These are phyloP conservation scores for Nakaseomyces uthaithaninus DNA, from an alignment of 1,139 yeast species.

Conservation along the genomic window DNA sequence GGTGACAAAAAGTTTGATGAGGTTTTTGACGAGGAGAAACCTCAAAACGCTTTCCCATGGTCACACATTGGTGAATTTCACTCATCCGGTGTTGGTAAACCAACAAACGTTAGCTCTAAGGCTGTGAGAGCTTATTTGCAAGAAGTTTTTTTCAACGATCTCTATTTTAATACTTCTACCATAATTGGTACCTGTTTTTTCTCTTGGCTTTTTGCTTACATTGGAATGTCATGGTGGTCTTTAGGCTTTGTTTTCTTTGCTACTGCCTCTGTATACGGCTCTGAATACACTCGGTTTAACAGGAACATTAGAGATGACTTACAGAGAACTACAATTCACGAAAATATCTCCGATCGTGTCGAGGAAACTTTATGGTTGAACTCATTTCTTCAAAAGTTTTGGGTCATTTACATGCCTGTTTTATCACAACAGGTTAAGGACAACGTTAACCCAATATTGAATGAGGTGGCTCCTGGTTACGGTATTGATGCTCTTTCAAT, in stretches of 20 bases:
- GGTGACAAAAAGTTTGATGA: slow-evolving; percentile 14
- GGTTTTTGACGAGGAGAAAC: slow-evolving; percentile 11
- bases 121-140: slow-evolving; percentile 49
- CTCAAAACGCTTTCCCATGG: slow-evolving; percentile 36
- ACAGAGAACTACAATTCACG: slow-evolving; percentile 51
- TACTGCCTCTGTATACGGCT: slow-evolving; percentile 57
- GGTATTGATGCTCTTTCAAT: slow-evolving; percentile 67
- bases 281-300: slow-evolving; percentile 66
- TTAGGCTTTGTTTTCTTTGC: slow-evolving; percentile 50
- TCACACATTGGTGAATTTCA: slow-evolving; percentile 36
- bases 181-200: slow-evolving; percentile 65
- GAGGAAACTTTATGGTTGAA: slow-evolving; percentile 81
- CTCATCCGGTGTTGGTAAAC: slow-evolving; percentile 24
- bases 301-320: slow-evolving; percentile 67
- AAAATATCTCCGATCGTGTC: slow-evolving; percentile 49
- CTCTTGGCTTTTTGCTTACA: slow-evolving; percentile 56
- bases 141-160: slow-evolving; percentile 63
- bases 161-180: slow-evolving; percentile 60
- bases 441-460: slow-evolving; percentile 55
- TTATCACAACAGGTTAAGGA: slow-evolving; percentile 66
- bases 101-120: slow-evolving; percentile 26
- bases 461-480: slow-evolving; percentile 70
- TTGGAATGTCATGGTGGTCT: slow-evolving; percentile 39
- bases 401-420: slow-evolving; percentile 85
- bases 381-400: slow-evolving; percentile 64